These are phyloP conservation scores for Suillus luteus DNA, from an alignment of 768 basidiomycete species.

Conservation along the genomic window DNA sequence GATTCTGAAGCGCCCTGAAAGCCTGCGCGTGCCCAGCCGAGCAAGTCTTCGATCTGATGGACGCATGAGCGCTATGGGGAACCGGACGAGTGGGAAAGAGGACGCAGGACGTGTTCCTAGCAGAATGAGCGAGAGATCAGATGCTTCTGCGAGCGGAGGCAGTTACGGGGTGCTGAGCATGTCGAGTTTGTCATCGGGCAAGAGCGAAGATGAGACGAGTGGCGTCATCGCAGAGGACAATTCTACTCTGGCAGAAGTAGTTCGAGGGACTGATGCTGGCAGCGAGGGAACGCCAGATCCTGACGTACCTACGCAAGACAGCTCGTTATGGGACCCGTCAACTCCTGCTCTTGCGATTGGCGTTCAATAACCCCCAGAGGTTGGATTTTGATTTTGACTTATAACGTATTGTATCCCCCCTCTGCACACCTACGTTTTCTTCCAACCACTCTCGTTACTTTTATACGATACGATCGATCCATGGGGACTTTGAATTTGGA, in stretches of 20 bases:
- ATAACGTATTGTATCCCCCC: not conserved
- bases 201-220: not conserved
- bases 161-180: slow-evolving; percentile 5
- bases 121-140: slow-evolving; percentile 13
- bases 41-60: slow-evolving; percentile 10
- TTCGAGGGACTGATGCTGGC: not conserved
- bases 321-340: not conserved
- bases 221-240: not conserved
- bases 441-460: slow-evolving; percentile 7
- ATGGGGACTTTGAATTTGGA: slow-evolving; percentile 3
- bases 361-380: not conserved
- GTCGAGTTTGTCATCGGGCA: slow-evolving; percentile 1
- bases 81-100: slow-evolving; percentile 19
- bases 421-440: not conserved
- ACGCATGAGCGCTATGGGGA: slow-evolving; percentile 10
- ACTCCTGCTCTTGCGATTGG: too few relatives aligned
- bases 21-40: slow-evolving; percentile 16
- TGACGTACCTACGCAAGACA: not conserved
- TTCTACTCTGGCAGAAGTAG: not conserved
- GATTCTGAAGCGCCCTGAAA: slow-evolving; percentile 55
- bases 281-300: not conserved
- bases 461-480: not conserved
- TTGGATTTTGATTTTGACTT: not conserved
- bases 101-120: slow-evolving; percentile 1
- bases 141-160: slow-evolving; percentile 4